phyloP scores from a whole-genome alignment of 2,329 filamentous ascomycete species.

The Akanthomyces muscarius region DNA sequence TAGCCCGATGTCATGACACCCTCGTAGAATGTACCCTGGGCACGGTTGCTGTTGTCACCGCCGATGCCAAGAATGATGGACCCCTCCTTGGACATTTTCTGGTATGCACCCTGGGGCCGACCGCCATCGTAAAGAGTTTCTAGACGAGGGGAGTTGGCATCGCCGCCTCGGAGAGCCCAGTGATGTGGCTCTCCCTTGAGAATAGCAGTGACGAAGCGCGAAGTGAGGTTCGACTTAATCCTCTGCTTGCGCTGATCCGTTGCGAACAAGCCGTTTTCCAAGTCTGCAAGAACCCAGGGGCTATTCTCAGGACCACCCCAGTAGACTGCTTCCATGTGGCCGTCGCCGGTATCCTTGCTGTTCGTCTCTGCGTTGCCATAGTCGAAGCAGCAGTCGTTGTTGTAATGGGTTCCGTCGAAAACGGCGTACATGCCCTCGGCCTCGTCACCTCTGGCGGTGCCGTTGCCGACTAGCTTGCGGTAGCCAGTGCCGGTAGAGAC shows the following conservation, averaged over 20 bases:
- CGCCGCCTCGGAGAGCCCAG: constrained; percentile 58
- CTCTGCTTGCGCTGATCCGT: constrained; percentile 47
- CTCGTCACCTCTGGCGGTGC: constrained; percentile 51
- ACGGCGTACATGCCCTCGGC: constrained; percentile 59
- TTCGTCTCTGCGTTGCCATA: constrained; percentile 55
- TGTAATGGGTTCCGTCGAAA: constrained; percentile 57
- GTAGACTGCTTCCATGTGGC: constrained; percentile 68
- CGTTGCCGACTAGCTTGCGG: constrained; percentile 52
- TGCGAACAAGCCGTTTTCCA: constrained; percentile 64
- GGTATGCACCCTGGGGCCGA: constrained; percentile 55
- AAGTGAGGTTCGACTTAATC: constrained; percentile 47
- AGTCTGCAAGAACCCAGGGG: constrained; percentile 66
- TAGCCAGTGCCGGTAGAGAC: constrained; percentile 59
- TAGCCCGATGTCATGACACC: constrained; percentile 62
- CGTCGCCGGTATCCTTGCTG: constrained; percentile 52
- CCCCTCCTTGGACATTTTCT: constrained; percentile 61
- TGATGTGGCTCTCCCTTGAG: constrained; percentile 53
- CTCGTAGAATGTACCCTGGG: constrained; percentile 62
- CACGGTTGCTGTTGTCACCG: constrained; percentile 59
- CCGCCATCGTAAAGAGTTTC: constrained; percentile 56
- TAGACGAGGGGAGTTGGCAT: constrained; percentile 50
- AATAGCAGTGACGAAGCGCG: constrained; percentile 53
- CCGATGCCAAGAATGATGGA: constrained; percentile 67
- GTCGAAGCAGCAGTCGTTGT: constrained; percentile 53
- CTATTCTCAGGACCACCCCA: constrained; percentile 58